A percentile compares a stretch with the other conserved stretches of the same genome.
These are phyloP conservation scores for Aspergillus flavus DNA, from an alignment of 2,329 filamentous ascomycete species.

Conservation along the genomic window DNA sequence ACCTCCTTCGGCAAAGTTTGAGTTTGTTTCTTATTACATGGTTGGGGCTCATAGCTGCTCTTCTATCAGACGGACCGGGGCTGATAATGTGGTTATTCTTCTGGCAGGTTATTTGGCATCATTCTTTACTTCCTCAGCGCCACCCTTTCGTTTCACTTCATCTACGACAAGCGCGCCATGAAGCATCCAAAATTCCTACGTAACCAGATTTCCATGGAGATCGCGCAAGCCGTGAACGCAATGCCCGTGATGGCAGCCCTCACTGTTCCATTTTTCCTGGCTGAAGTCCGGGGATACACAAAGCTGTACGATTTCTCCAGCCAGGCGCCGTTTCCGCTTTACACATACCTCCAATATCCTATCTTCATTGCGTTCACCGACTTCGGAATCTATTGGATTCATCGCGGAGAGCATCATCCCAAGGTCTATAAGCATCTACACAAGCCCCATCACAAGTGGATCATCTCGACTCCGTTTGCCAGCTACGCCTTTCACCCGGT, in stretches of 20 bases:
- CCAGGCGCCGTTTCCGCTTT: conserved; percentile 74
- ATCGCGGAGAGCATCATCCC: conserved; percentile 80
- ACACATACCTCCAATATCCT: conserved; percentile 81
- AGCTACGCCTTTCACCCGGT: conserved; percentile 93
- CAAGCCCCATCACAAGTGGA: conserved; percentile 99
- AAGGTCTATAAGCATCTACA: conserved; percentile 81
- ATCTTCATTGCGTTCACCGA: conserved; percentile 87
- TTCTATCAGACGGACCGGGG: no score
- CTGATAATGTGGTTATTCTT: background rate
- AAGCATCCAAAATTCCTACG: conserved; percentile 90
- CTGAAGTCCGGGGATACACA: conserved; percentile 79
- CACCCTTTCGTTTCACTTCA: conserved; percentile 50
- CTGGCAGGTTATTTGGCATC: conserved; percentile 9
- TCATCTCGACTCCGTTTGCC: conserved; percentile 92
- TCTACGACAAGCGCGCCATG: conserved; percentile 88
- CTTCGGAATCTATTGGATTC: conserved; percentile 86
- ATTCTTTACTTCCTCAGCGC: conserved; percentile 14
- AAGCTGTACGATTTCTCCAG: conserved; percentile 79
- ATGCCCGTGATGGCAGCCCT: conserved; percentile 81
- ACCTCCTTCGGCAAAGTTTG: conserved; percentile 11
- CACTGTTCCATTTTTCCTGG: conserved; percentile 78
- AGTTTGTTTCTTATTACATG: conserved; percentile 16
- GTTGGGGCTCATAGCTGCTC: background rate
- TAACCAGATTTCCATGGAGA: conserved; percentile 85
- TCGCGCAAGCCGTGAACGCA: conserved; percentile 71